Evolutionary conservation across 805 yeast genomes (phyloP).

Genomic region (Barnettozyma sp.): DNA sequence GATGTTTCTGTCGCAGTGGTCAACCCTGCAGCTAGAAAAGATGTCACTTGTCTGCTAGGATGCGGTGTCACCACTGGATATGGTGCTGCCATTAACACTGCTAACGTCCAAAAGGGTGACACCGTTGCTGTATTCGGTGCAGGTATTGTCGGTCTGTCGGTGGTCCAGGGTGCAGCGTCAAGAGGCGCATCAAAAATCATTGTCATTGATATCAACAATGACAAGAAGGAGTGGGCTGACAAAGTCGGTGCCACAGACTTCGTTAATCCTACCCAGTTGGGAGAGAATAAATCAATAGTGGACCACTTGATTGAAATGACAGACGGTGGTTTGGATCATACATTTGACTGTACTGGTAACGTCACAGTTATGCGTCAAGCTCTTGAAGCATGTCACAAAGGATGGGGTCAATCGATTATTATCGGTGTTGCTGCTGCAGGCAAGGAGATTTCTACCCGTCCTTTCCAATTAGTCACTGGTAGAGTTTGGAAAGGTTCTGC

Average conservation of each 20-base stretch:
- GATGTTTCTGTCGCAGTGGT: constrained; percentile 95
- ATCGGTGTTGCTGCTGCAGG: constrained; percentile 99
- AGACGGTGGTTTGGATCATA: constrained; percentile 94
- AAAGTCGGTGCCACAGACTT: constrained; percentile 96
- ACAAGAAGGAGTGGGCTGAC: constrained; percentile 77
- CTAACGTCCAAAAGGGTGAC: constrained; percentile 85
- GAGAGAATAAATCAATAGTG: constrained; percentile 69
- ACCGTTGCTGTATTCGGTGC: constrained; percentile 96
- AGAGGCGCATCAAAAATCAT: constrained; percentile 77
- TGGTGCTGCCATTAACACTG: constrained; percentile 95
- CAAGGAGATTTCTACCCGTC: constrained; percentile 91
- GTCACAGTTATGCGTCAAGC: constrained; percentile 93
- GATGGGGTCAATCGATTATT: constrained; percentile 95
- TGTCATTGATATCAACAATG: constrained; percentile 81
- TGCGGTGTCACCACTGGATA: constrained; percentile 98
- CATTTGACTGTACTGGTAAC: constrained; percentile 98
- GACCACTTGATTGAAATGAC: constrained; percentile 81
- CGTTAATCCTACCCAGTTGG: constrained; percentile 75
- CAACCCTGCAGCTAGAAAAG: constrained; percentile 74
- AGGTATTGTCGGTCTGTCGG: constrained; percentile 95
- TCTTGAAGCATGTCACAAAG: constrained; percentile 95
- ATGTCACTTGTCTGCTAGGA: constrained; percentile 86
- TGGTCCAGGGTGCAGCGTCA: constrained; percentile 86
- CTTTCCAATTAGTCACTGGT: constrained; percentile 98
- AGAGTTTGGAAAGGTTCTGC: constrained; percentile 99